A percentile compares a stretch with the other conserved stretches of the same genome.
These are phyloP conservation scores for Sugiyamaella americana DNA, from an alignment of 805 yeast genomes.

Conservation along the genomic window DNA sequence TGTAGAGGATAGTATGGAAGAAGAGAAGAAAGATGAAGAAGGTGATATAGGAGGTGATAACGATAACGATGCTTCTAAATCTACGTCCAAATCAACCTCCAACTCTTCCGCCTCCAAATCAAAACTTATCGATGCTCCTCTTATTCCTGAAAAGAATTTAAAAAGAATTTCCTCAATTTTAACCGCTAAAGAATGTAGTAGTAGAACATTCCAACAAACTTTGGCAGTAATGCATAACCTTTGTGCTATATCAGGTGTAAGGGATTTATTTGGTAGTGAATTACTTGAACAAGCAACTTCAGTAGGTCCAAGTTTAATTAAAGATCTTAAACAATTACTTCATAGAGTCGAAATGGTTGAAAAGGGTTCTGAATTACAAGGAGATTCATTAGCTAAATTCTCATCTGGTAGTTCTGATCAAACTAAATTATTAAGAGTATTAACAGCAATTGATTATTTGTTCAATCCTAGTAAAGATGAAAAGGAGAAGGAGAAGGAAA, in stretches of 20 bases:
- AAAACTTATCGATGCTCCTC: constrained; percentile 40
- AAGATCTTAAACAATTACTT: constrained; percentile 48
- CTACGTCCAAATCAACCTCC: no score
- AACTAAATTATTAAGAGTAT: constrained; percentile 74
- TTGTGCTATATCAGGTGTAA: constrained; percentile 54
- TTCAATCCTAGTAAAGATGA: constrained; percentile 41
- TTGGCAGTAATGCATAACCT: constrained; percentile 75
- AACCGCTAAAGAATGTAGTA: constrained; percentile 76
- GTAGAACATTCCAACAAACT: constrained; percentile 77
- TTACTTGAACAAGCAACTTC: constrained; percentile 57
- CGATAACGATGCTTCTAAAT: not conserved
- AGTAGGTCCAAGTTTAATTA: constrained; percentile 49
- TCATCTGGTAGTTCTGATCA: constrained; percentile 81
- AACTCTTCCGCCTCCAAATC: constrained; percentile 5
- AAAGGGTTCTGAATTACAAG: constrained; percentile 43
- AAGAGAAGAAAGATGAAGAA: not conserved
- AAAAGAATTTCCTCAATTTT: constrained; percentile 59
- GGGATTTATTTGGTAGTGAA: constrained; percentile 58
- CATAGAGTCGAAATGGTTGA: constrained; percentile 37
- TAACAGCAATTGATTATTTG: constrained; percentile 83
- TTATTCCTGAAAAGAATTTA: constrained; percentile 56
- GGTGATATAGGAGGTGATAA: not conserved
- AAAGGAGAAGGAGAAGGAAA: constrained; percentile 22
- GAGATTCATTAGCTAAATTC: constrained; percentile 55
- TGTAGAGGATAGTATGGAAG: constrained; percentile 5